These are phyloP conservation scores for Nephelium lappaceum DNA, from an alignment of 345 rosid genomes.

Conservation along the genomic window DNA sequence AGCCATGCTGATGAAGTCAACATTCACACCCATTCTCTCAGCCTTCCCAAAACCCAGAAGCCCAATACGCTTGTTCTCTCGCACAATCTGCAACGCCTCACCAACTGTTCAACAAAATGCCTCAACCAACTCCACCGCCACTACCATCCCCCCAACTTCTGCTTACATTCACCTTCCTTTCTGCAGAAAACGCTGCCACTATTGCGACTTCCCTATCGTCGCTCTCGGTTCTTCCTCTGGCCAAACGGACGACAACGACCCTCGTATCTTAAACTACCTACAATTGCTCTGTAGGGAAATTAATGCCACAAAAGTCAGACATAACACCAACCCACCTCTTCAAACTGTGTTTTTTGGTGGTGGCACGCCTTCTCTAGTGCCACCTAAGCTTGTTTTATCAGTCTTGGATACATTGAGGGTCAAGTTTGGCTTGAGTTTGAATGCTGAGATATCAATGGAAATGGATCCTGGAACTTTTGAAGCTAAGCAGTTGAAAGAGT, in stretches of 20 bases:
- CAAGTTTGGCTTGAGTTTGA: constrained; percentile 60
- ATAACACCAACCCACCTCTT: constrained; percentile 43
- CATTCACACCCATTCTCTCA: constrained; percentile 55
- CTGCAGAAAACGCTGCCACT: constrained; percentile 95
- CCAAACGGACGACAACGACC: constrained; percentile 55
- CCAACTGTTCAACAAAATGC: constrained; percentile 79
- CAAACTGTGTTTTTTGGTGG: constrained; percentile 90
- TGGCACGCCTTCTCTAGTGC: constrained; percentile 95
- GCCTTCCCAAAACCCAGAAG: constrained; percentile 46
- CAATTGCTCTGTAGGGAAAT: constrained; percentile 60
- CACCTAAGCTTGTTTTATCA: constrained; percentile 66
- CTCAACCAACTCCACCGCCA: constrained; percentile 43
- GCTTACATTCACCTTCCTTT: constrained; percentile 93
- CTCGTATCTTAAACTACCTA: constrained; percentile 61
- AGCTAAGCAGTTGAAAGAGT: constrained; percentile 51
- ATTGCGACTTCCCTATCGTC: constrained; percentile 86
- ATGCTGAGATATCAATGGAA: constrained; percentile 90
- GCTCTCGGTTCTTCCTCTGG: constrained; percentile 72
- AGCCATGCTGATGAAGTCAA: constrained; percentile 57
- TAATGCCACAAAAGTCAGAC: constrained; percentile 45
- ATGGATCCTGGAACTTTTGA: constrained; percentile 96
- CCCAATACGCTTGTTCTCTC: constrained; percentile 20
- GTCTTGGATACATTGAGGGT: constrained; percentile 57
- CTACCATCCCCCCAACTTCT: constrained; percentile 57
- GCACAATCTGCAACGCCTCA: constrained; percentile 22